These are phyloP conservation scores for Fraxinus latifolia DNA, from an alignment of 305 asterid species.

Conservation along the genomic window DNA sequence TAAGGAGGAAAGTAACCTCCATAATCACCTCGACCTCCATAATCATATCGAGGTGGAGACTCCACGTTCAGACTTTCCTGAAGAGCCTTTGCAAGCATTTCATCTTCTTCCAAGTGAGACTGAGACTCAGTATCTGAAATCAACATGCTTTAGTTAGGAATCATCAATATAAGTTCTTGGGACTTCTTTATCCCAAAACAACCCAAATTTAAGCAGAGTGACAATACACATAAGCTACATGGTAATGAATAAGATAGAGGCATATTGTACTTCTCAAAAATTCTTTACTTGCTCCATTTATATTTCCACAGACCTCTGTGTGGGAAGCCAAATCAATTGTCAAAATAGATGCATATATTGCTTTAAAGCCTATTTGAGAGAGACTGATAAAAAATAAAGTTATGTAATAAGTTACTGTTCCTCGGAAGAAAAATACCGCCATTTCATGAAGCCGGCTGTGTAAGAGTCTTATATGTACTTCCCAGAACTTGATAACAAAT, in stretches of 20 bases:
- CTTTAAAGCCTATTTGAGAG: neutral
- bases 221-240: neutral
- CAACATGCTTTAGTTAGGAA: constrained; percentile 13
- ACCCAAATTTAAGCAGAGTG: neutral
- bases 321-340: neutral
- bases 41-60: constrained; percentile 60
- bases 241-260: neutral
- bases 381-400: neutral
- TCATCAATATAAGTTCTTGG: neutral
- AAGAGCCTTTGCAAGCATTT: constrained; percentile 82
- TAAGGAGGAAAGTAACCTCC: constrained; percentile 57
- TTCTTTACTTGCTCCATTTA: neutral
- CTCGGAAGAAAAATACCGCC: neutral
- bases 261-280: neutral
- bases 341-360: neutral
- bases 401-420: neutral
- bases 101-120: constrained; percentile 78
- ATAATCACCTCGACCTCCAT: constrained; percentile 51
- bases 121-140: constrained; percentile 53
- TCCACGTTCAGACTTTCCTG: constrained; percentile 78
- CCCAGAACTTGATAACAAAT: neutral
- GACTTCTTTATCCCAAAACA: neutral
- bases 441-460: neutral
- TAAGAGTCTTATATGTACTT: neutral
- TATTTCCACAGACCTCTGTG: neutral